Conservation (phyloP, 352 stramenopile species). For the Peronospora tabacina region DNA sequence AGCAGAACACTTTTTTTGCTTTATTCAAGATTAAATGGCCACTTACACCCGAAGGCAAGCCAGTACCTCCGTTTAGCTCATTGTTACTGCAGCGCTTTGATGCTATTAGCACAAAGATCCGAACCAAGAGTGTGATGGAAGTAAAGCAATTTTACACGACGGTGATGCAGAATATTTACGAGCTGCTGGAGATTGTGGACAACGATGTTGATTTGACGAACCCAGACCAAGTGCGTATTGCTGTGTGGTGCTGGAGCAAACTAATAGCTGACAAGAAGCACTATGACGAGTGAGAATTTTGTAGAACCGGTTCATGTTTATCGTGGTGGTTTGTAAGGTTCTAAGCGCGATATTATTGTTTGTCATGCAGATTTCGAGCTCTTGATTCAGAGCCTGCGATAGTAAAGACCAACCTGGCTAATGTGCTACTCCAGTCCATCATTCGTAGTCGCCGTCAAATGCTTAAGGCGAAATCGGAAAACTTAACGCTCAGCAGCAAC, state of each 20-base stretch:
- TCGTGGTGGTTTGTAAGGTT: neutral
- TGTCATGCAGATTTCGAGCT: conserved; percentile 28
- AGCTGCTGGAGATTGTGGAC: conserved; percentile 33
- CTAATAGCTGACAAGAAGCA: conserved; percentile 36
- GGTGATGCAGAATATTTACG: conserved; percentile 41
- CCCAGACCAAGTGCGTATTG: conserved; percentile 61
- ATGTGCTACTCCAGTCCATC: conserved; percentile 54
- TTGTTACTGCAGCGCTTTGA: conserved; percentile 53
- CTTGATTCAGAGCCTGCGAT: conserved; percentile 23
- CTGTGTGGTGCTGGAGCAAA: conserved; percentile 68
- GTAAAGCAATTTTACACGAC: conserved; percentile 51
- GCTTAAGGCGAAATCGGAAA: conserved; percentile 53
- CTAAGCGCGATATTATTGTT: conserved; percentile 7
- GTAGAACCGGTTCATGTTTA: neutral
- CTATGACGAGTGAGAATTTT: conserved; percentile 29
- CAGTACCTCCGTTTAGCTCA: conserved; percentile 27
- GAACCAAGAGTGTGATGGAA: conserved; percentile 53
- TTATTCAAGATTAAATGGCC: conserved; percentile 70
- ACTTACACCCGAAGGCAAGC: conserved; percentile 12
- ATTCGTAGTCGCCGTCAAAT: conserved; percentile 68
- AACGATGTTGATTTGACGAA: conserved; percentile 64
- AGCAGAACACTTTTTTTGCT: conserved; percentile 59
- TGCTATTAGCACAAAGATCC: conserved; percentile 51
- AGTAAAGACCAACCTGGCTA: conserved; percentile 33
- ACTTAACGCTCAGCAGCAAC: conserved; percentile 7